These are phyloP conservation scores for Lodderomyces metapsilosis DNA, from an alignment of 1,139 yeast species.

Conservation along the genomic window DNA sequence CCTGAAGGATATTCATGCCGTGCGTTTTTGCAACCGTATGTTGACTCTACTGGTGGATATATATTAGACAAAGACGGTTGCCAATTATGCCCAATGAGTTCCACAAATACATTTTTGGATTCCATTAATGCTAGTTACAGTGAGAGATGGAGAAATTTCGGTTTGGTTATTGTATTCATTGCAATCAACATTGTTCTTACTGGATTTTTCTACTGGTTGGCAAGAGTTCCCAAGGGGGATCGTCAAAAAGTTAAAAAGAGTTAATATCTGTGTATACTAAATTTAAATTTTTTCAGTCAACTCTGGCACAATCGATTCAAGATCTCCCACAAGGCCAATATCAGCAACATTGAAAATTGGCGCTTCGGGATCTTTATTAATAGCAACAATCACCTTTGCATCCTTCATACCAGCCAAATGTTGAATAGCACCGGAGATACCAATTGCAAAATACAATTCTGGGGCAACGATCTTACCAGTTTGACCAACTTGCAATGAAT, in stretches of 20 bases:
- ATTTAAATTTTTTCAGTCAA: conserved; percentile 64
- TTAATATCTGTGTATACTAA: too few species aligned
- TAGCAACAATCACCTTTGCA: conserved; percentile 88
- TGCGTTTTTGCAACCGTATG: conserved; percentile 47
- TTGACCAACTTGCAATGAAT: conserved; percentile 97
- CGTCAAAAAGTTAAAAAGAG: too few species aligned
- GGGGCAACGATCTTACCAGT: conserved; percentile 99
- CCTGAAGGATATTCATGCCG: conserved; percentile 56
- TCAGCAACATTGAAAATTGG: conserved; percentile 93
- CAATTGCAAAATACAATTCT: conserved; percentile 87
- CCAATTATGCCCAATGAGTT: conserved; percentile 47
- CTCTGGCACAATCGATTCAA: conserved; percentile 84
- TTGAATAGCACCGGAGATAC: conserved; percentile 96
- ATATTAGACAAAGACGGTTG: conserved; percentile 47
- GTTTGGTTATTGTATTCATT: conserved; percentile 51
- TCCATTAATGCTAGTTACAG: conserved; percentile 41
- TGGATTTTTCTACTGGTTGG: conserved; percentile 63
- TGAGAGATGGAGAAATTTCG: conserved; percentile 71
- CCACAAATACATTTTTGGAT: conserved; percentile 53
- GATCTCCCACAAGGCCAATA: conserved; percentile 84
- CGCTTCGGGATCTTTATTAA: conserved; percentile 91
- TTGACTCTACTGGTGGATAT: conserved; percentile 51
- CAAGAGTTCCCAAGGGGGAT: conserved; percentile 68
- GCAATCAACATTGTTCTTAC: conserved; percentile 53
- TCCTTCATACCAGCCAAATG: conserved; percentile 99